A percentile compares a stretch with the other conserved stretches of the same genome.
Conservation (phyloP, 768 basidiomycete genomes). For the Leccinum longicurvipes region DNA sequence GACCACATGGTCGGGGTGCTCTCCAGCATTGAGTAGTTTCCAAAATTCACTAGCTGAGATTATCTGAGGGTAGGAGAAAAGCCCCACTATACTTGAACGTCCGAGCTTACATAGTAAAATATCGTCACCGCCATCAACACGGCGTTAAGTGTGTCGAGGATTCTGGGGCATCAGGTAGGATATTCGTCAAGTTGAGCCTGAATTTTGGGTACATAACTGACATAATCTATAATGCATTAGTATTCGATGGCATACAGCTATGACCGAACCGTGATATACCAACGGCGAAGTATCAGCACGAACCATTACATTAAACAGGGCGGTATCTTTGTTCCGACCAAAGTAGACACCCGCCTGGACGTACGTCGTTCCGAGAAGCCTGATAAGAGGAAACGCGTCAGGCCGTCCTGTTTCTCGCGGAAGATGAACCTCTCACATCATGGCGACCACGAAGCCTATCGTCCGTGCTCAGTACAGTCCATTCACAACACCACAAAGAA, state of each 20-base stretch:
- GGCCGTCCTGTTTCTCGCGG: not conserved
- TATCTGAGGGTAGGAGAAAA: not conserved
- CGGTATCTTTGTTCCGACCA: not conserved
- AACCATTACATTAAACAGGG: constrained; percentile 2
- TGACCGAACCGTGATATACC: not conserved
- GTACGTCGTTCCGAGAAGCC: constrained; percentile 5
- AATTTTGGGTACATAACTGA: not conserved
- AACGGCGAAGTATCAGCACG: not conserved
- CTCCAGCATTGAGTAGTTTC: not conserved
- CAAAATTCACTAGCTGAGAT: not conserved
- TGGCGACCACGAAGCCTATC: constrained; percentile 3
- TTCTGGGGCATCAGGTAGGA: not conserved
- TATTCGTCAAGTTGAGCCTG: not conserved
- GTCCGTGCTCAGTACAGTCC: not conserved
- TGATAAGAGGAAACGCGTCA: not conserved
- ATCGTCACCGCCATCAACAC: not conserved
- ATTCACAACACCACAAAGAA: not conserved
- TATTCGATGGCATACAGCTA: not conserved
- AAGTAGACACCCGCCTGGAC: constrained; percentile 6
- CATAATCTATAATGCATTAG: not conserved
- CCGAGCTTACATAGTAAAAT: constrained; percentile 3
- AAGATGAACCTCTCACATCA: not conserved
- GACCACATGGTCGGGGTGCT: not conserved
- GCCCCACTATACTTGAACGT: not conserved
- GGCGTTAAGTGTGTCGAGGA: not conserved